A percentile compares a stretch with the other conserved stretches of the same genome.
phyloP scores from a whole-genome alignment of 192 early-diverging fungal species.

The Coemansia sp. region DNA sequence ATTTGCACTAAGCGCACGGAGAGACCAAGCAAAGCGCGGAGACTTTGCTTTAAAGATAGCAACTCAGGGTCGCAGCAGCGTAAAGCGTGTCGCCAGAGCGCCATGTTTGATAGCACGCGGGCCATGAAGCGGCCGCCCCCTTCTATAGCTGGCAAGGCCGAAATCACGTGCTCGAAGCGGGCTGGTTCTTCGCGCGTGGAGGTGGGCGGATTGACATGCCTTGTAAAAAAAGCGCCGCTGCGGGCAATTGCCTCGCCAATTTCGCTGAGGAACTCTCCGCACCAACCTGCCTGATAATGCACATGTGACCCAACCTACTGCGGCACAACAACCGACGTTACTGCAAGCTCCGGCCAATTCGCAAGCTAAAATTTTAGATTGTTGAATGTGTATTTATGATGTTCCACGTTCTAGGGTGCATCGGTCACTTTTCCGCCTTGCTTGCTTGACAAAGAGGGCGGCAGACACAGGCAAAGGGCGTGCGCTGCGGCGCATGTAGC shows the following conservation, averaged over 20 bases:
- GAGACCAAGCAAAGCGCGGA: not conserved
- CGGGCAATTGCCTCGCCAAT: not conserved
- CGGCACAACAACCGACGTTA: not conserved
- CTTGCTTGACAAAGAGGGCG: not conserved
- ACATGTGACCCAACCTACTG: not conserved
- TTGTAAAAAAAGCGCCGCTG: not conserved
- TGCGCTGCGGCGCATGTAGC: not conserved
- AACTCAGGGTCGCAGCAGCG: too few species aligned
- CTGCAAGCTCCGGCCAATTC: not conserved
- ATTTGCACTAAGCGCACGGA: not conserved
- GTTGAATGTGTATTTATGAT: not conserved
- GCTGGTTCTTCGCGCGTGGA: not conserved
- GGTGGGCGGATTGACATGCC: too few species aligned
- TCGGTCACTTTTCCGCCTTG: not conserved
- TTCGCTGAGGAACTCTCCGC: not conserved
- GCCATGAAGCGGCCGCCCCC: too few species aligned
- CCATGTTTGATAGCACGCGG: too few species aligned
- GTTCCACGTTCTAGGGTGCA: not conserved
- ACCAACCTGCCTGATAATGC: not conserved
- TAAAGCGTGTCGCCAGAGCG: not conserved
- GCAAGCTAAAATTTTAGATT: not conserved
- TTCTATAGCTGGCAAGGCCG: too few species aligned
- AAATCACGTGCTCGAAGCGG: not conserved
- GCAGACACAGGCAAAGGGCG: not conserved
- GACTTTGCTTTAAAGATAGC: conserved; percentile 4